Conservation (phyloP, 75 land plant species). For the Ceratopteris richardii region DNA sequence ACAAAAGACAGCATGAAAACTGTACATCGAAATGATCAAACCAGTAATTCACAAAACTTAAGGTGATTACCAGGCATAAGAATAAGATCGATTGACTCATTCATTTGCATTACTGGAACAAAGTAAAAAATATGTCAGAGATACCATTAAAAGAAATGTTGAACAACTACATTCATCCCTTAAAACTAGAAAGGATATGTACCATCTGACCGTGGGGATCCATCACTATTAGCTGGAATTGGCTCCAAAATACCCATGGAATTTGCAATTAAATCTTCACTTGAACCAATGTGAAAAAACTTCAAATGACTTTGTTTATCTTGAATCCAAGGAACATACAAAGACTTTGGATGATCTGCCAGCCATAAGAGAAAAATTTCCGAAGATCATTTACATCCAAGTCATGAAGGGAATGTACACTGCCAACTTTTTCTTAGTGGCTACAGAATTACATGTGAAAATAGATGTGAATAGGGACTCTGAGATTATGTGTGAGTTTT, state of each 20-base stretch:
- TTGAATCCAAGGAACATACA: constrained; percentile 90
- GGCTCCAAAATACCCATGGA: constrained; percentile 95
- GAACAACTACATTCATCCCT: background rate
- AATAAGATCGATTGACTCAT: constrained; percentile 67
- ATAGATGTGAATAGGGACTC: too few relatives aligned
- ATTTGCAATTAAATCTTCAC: constrained; percentile 62
- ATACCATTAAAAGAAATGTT: background rate
- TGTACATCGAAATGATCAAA: background rate
- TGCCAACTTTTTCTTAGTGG: too few relatives aligned
- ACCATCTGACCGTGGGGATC: constrained; percentile 84
- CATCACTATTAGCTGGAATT: constrained; percentile 38
- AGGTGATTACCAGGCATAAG: constrained; percentile 65
- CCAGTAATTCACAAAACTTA: too few relatives aligned
- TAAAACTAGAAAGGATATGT: constrained; percentile 3
- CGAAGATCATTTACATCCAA: too few relatives aligned
- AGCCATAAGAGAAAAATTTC: too few relatives aligned
- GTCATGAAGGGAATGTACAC: too few relatives aligned
- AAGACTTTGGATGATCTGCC: constrained; percentile 30
- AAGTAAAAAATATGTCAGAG: constrained; percentile 5
- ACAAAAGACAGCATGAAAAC: too few relatives aligned
- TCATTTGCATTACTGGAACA: constrained; percentile 64
- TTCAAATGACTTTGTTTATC: constrained; percentile 86
- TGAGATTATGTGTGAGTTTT: too few relatives aligned
- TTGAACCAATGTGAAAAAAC: constrained; percentile 58
- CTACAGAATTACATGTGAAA: too few relatives aligned